Conservation (phyloP, 306 rosid genomes). For the Myrica gale region DNA sequence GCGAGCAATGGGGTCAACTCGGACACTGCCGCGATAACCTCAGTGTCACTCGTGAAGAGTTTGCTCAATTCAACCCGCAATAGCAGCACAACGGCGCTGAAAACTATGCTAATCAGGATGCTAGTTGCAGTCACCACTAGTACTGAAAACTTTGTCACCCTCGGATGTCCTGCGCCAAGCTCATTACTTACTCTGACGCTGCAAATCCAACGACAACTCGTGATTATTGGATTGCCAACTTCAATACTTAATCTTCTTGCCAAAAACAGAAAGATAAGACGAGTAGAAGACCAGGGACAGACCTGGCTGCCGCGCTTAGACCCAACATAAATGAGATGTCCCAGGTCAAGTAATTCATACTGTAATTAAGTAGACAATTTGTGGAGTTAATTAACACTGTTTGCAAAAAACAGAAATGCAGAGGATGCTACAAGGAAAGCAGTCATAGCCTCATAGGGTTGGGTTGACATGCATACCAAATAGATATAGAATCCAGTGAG, state of each 20-base stretch:
- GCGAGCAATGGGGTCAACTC: slow-evolving; percentile 62
- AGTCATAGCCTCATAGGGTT: not conserved
- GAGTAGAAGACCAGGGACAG: not conserved
- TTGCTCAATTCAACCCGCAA: slow-evolving; percentile 50
- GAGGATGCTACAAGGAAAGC: not conserved
- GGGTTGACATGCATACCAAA: slow-evolving; percentile 33
- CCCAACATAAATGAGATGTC: slow-evolving; percentile 64
- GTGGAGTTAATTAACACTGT: not conserved
- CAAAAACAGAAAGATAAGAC: too few species aligned
- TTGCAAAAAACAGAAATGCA: not conserved
- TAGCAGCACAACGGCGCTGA: slow-evolving; percentile 43
- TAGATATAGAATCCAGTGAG: slow-evolving; percentile 55
- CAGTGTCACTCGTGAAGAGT: slow-evolving; percentile 51
- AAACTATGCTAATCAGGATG: slow-evolving; percentile 47
- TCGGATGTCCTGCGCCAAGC: slow-evolving; percentile 66
- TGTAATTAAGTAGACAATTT: slow-evolving; percentile 25
- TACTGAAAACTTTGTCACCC: slow-evolving; percentile 60
- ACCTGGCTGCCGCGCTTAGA: slow-evolving; percentile 71
- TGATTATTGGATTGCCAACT: too few species aligned
- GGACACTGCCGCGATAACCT: slow-evolving; percentile 54
- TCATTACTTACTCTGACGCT: slow-evolving; percentile 71
- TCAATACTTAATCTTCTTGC: too few species aligned
- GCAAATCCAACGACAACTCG: slow-evolving; percentile 15
- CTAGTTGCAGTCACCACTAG: slow-evolving; percentile 59
- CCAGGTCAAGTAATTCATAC: slow-evolving; percentile 69